A percentile compares a stretch with the other conserved stretches of the same genome.
Evolutionary conservation across 2,329 filamentous ascomycete species (phyloP).

Genomic region (Pseudogymnoascus sp.): DNA sequence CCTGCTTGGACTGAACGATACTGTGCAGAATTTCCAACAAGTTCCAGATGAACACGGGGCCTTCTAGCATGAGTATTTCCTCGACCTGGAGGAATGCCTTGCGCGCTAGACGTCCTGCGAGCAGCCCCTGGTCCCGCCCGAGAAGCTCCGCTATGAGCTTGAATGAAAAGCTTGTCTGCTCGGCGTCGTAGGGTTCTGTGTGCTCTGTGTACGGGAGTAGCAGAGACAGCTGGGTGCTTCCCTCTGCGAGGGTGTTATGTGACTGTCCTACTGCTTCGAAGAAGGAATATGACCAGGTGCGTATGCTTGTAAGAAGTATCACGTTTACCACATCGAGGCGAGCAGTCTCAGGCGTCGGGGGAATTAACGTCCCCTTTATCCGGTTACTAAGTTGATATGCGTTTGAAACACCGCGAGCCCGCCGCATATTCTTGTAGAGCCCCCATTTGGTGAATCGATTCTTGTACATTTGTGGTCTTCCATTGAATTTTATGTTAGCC

Average conservation of each 20-base stretch:
- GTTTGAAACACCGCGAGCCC: background rate
- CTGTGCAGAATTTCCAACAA: conserved; percentile 14
- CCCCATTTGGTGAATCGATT: conserved; percentile 23
- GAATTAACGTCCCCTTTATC: background rate
- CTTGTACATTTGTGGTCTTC: conserved; percentile 23
- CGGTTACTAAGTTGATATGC: background rate
- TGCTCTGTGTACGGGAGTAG: background rate
- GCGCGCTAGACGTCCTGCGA: conserved; percentile 19
- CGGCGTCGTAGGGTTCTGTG: conserved; percentile 1
- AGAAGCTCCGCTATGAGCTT: conserved; percentile 16
- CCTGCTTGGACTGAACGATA: conserved; percentile 10
- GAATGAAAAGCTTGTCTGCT: conserved; percentile 16
- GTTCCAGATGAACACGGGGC: conserved; percentile 15
- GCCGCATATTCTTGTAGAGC: conserved; percentile 15
- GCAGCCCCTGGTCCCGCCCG: conserved; percentile 14
- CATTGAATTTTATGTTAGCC: background rate
- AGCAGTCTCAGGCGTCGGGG: background rate
- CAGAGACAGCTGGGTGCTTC: background rate
- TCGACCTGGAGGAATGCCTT: conserved; percentile 21
- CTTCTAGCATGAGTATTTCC: conserved; percentile 15
- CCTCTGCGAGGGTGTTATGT: background rate
- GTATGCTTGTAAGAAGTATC: conserved; percentile 10
- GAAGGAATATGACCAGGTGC: conserved; percentile 11
- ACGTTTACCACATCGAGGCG: conserved; percentile 7
- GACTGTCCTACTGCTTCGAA: conserved; percentile 7